Percentiles rank a stretch among this genome's conserved stretches.
These are phyloP conservation scores for Leccinum fuscescens DNA, from an alignment of 1,284 basidiomycete genomes.

Conservation along the genomic window DNA sequence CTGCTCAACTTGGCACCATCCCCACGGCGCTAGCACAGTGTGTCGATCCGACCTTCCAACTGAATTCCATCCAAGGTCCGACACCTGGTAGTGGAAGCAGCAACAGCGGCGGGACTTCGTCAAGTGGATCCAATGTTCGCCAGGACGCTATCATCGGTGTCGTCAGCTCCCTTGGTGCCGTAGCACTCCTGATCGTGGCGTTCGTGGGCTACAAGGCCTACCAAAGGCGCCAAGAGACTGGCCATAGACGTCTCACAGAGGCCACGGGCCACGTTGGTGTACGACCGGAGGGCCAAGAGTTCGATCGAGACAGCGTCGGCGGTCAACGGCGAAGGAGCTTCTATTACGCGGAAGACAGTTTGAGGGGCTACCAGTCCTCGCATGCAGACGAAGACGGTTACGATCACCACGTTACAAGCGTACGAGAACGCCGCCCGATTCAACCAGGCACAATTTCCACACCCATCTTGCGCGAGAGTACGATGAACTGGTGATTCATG, in stretches of 20 bases:
- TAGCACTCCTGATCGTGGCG: slow-evolving; percentile 63
- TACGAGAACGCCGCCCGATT: slow-evolving; percentile 54
- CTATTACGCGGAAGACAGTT: slow-evolving; percentile 79
- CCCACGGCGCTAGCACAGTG: slow-evolving; percentile 52
- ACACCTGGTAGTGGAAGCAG: slow-evolving; percentile 27
- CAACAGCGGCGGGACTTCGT: slow-evolving; percentile 4
- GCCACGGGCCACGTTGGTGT: slow-evolving; percentile 35
- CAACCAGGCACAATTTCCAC: slow-evolving; percentile 57
- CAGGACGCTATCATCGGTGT: slow-evolving; percentile 81
- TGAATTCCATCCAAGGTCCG: slow-evolving; percentile 47
- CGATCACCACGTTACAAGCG: slow-evolving; percentile 31
- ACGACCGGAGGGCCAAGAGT: slow-evolving; percentile 61
- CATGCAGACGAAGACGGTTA: slow-evolving; percentile 27
- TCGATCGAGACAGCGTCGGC: slow-evolving; percentile 71
- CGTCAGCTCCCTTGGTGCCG: slow-evolving; percentile 68
- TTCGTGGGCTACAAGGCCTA: slow-evolving; percentile 62
- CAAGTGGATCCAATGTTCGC: slow-evolving; percentile 36
- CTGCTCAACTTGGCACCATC: slow-evolving; percentile 36
- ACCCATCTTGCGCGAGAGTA: slow-evolving; percentile 67
- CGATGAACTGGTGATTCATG: slow-evolving; percentile 62
- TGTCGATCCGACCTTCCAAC: slow-evolving; percentile 57
- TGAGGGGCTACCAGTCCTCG: slow-evolving; percentile 52
- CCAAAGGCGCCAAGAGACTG: slow-evolving; percentile 57
- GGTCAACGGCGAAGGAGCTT: slow-evolving; percentile 71
- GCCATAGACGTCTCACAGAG: slow-evolving; percentile 63